Percentiles rank a stretch among this genome's conserved stretches.
Evolutionary conservation across 2,329 filamentous ascomycete genomes (phyloP).

Genomic region (Ophiostoma sp.): DNA sequence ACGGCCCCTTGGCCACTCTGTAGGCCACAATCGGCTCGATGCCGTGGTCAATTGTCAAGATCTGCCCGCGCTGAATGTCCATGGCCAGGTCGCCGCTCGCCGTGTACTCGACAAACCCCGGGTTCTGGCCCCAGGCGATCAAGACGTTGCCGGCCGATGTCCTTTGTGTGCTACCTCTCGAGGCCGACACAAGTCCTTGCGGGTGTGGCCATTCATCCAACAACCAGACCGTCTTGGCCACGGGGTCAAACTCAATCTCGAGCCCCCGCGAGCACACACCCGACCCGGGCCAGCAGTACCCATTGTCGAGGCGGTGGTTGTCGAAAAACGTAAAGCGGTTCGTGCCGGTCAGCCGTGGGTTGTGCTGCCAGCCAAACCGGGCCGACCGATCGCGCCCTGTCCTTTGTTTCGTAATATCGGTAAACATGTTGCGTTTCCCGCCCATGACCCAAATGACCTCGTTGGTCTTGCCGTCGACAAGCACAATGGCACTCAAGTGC

Average conservation of each 20-base stretch:
- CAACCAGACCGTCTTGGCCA: slow-evolving; percentile 45
- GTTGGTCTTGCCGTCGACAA: slow-evolving; percentile 48
- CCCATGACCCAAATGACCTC: slow-evolving; percentile 54
- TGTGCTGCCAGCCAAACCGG: slow-evolving; percentile 52
- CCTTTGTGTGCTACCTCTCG: slow-evolving; percentile 42
- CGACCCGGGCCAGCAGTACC: slow-evolving; percentile 9
- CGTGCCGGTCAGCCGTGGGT: slow-evolving; percentile 40
- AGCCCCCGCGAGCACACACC: slow-evolving; percentile 36
- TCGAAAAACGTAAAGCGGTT: slow-evolving; percentile 49
- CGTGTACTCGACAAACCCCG: slow-evolving; percentile 49
- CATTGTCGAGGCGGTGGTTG: slow-evolving; percentile 40
- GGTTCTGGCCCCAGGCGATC: slow-evolving; percentile 49
- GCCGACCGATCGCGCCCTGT: slow-evolving; percentile 33
- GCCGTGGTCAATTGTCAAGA: slow-evolving; percentile 15
- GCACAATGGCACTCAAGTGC: slow-evolving; percentile 48
- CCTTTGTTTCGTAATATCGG: slow-evolving; percentile 34
- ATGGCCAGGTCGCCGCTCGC: slow-evolving; percentile 43
- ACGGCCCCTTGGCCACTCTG: slow-evolving; percentile 33
- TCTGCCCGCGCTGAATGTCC: slow-evolving; percentile 38
- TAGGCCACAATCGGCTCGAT: slow-evolving; percentile 37
- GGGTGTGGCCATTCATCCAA: slow-evolving; percentile 43
- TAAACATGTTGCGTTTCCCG: slow-evolving; percentile 49
- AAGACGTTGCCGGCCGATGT: slow-evolving; percentile 43
- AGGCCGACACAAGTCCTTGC: slow-evolving; percentile 40
- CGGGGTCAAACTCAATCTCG: slow-evolving; percentile 43